A percentile compares a stretch with the other conserved stretches of the same genome.
These are phyloP conservation scores for barrel medic (Medicago truncatula) DNA, from an alignment of 306 rosid genomes.

Conservation along the genomic window DNA sequence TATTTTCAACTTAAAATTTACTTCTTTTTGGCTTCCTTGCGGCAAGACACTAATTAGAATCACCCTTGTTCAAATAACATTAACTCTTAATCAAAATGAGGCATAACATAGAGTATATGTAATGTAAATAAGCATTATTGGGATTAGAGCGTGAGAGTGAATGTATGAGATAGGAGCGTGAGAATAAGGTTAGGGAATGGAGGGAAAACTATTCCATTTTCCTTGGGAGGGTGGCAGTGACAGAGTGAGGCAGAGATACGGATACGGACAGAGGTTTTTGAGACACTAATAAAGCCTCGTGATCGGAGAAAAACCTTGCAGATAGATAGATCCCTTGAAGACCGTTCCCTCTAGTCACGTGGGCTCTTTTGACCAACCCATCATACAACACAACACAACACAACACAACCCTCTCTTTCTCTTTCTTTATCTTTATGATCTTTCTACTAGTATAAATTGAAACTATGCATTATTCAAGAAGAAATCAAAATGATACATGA, in stretches of 20 bases:
- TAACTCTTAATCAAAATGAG: no score
- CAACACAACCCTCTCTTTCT: background rate
- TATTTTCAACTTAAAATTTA: no score
- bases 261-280: conserved; percentile 88
- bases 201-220: conserved; percentile 70
- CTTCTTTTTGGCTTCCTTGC: no score
- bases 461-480: no score
- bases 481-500: background rate
- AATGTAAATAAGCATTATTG: no score
- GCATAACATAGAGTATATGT: no score
- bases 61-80: no score
- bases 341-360: conserved; percentile 98
- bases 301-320: conserved; percentile 72
- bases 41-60: no score
- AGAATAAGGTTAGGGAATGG: background rate
- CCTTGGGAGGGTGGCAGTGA: conserved; percentile 82
- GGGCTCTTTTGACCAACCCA: conserved; percentile 86
- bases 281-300: conserved; percentile 72
- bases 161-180: conserved; percentile 35
- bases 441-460: background rate
- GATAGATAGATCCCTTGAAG: conserved; percentile 73
- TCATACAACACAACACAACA: no score
- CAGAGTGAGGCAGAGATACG: conserved; percentile 65
- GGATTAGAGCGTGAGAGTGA: no score
- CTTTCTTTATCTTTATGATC: background rate